Evolutionary conservation across 768 basidiomycete species (phyloP), one percentile per base, ranked within the genome.

Genomic region (Tricholoma furcatifolium): DNA sequence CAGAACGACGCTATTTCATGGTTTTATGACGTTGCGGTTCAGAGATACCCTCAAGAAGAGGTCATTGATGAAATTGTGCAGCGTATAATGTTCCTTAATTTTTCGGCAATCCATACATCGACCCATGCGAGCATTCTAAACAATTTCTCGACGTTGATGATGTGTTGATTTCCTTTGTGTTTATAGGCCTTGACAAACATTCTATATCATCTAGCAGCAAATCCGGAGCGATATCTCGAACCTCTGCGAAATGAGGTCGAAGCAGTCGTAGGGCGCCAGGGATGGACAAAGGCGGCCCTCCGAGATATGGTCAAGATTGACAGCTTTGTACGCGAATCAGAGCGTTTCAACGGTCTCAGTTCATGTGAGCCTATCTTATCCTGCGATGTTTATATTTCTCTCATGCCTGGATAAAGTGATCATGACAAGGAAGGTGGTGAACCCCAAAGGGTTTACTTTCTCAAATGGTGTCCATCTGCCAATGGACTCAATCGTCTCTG

Each of bases 361-460:
- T 34, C 50, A 15, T 36, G 50, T 51, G 18, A 32, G 50, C 14
- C 14, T 11, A 3, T 7, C 21, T 31, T 6, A n/a, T n/a, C 14
- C 3, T 48, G 20, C 7, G 14, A 20, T n/a, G 17, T 34, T n/a
- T n/a, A n/a, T 14, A 21, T 38, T 48, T 24, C 12, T 12, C 32
- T 10, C 35, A 36, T 48, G 27, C 14, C 30, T 27, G 2, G 21
- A 35, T 38, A 9, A n/a, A 51, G 50, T 51, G 34, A 51, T 51
- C n/a, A 51, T 51, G 50, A 43, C 50, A 9, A 31, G 50, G 24
- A 51, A 51, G 50, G 50, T 51, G 3, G 42, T 51, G 4, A 51
- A 44, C 36, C 18, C 50, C 9, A 43, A 51, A 38, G 50, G 50
- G 12, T 51, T 43, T 20, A 51, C 50, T 2, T 51, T 51, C 12